These are phyloP conservation scores for Thielaviopsis euricoi DNA, from an alignment of 2,329 filamentous ascomycete species.

Conservation along the genomic window DNA sequence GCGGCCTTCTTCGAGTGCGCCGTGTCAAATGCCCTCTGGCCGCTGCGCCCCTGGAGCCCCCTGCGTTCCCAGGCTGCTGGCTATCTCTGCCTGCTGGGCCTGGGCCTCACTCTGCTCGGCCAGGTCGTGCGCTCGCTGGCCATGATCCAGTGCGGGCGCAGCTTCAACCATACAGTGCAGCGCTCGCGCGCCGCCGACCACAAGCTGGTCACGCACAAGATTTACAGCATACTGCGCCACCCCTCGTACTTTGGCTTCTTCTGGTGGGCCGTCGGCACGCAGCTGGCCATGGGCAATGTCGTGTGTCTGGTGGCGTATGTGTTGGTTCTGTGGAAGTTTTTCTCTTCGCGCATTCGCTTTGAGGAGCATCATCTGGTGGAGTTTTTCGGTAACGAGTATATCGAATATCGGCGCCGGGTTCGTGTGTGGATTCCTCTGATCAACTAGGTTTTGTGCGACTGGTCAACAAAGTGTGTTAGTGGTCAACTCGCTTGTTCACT, in stretches of 20 bases:
- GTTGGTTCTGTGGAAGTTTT: constrained; percentile 72
- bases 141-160: constrained; percentile 77
- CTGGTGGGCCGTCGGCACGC: constrained; percentile 93
- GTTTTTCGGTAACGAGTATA: constrained; percentile 78
- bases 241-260: constrained; percentile 97
- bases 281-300: constrained; percentile 73
- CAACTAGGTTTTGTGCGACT: too few species aligned
- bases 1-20: constrained; percentile 59
- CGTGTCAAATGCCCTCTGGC: constrained; percentile 39
- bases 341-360: constrained; percentile 51
- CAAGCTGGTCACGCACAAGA: constrained; percentile 62
- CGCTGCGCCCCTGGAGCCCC: constrained; percentile 29
- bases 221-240: constrained; percentile 65
- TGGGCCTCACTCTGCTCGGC: constrained; percentile 48
- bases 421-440: constrained; percentile 65
- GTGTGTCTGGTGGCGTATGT: constrained; percentile 62
- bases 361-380: constrained; percentile 64
- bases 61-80: constrained; percentile 16
- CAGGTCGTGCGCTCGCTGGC: constrained; percentile 64
- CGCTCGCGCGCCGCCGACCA: constrained; percentile 52
- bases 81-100: constrained; percentile 25
- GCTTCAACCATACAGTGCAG: constrained; percentile 83
- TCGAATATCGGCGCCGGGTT: constrained; percentile 53
- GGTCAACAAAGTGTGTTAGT: too few species aligned
- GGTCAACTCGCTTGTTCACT: too few species aligned